These are phyloP conservation scores for Senna siamea DNA, from an alignment of 306 rosid species.

Conservation along the genomic window DNA sequence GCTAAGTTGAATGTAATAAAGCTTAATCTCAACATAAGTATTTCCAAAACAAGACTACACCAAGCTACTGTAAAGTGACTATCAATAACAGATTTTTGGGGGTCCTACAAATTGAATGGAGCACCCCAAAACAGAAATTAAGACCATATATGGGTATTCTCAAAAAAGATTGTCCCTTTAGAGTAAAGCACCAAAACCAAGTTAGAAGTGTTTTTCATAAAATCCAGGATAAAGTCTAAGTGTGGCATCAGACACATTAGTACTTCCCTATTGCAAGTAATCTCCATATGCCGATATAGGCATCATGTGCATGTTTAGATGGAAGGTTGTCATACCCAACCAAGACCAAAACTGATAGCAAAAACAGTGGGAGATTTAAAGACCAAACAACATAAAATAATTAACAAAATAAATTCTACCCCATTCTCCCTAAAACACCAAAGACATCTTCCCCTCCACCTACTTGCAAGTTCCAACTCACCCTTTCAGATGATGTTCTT, in stretches of 20 bases:
- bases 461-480: conserved; percentile 47
- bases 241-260: too few relatives aligned
- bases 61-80: not conserved
- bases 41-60: not conserved
- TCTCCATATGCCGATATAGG: conserved; percentile 12
- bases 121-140: not conserved
- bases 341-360: conserved; percentile 26
- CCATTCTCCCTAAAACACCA: conserved; percentile 24
- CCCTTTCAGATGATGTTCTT: conserved; percentile 94
- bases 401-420: conserved; percentile 8
- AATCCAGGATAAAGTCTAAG: too few relatives aligned
- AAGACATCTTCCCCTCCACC: conserved; percentile 30
- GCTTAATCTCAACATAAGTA: conserved; percentile 22
- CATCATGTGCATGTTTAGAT: conserved; percentile 8
- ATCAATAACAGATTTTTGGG: not conserved
- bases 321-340: conserved; percentile 20
- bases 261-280: conserved; percentile 28
- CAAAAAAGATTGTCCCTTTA: not conserved
- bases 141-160: not conserved
- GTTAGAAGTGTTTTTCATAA: too few relatives aligned
- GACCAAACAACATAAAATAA: conserved; percentile 6
- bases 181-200: too few relatives aligned
- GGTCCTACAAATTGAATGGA: not conserved
- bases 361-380: conserved; percentile 2
- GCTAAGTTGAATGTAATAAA: not conserved